Percentiles rank a stretch among this genome's conserved stretches.
phyloP scores from a whole-genome alignment of 202 grass and related monocot species.

The Setaria viridis region DNA sequence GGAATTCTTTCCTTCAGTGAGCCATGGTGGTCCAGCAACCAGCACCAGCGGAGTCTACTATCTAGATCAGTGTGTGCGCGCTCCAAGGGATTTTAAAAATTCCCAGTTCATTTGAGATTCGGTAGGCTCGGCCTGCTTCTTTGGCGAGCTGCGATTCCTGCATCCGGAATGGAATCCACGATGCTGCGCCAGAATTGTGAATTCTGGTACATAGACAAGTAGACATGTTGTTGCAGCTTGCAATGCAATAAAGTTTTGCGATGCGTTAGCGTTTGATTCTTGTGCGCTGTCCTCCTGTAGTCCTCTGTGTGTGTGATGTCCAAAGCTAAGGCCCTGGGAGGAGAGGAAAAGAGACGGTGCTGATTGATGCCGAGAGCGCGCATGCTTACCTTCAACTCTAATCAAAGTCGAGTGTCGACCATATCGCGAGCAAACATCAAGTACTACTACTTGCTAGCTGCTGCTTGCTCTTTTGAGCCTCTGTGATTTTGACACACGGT shows the following conservation, averaged over 20 bases:
- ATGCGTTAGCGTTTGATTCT: not conserved
- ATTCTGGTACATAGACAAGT: not conserved
- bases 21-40: not conserved
- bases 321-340: not conserved
- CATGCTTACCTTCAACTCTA: conserved; percentile 43
- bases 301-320: not conserved
- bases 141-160: not conserved
- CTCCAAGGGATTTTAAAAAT: not conserved
- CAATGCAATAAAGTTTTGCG: not conserved
- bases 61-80: not conserved
- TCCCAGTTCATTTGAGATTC: not conserved
- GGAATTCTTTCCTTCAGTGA: conserved; percentile 13
- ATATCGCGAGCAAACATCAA: not conserved
- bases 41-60: too few species aligned
- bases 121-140: not conserved
- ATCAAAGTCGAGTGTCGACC: conserved; percentile 28
- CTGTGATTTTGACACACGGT: not conserved
- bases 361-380: not conserved
- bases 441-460: not conserved
- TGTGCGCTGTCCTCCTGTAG: not conserved
- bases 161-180: not conserved
- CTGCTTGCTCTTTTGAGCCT: not conserved
- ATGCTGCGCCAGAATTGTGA: not conserved
- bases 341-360: not conserved
- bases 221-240: not conserved